Conservation (phyloP, 106 monocot genomes). For the Ottelia alismoides region DNA sequence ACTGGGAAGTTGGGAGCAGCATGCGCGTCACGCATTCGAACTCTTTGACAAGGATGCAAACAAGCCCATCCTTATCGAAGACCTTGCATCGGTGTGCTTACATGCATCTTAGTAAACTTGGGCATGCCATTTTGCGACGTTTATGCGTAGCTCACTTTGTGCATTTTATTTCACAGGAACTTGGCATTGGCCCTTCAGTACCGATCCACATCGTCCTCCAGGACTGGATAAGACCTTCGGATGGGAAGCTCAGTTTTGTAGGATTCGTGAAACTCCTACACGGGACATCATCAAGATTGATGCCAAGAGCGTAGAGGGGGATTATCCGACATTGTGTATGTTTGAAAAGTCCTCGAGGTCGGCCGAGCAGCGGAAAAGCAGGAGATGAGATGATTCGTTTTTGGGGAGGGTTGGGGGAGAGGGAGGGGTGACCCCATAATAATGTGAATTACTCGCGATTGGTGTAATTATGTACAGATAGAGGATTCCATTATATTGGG, state of each 20-base stretch:
- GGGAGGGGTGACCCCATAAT: no score
- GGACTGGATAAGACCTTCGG: conserved; percentile 91
- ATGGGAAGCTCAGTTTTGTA: conserved; percentile 95
- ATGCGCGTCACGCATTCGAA: conserved; percentile 76
- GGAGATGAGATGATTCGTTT: no score
- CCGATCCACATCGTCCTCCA: conserved; percentile 87
- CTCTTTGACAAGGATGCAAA: conserved; percentile 92
- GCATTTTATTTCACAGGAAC: conserved; percentile 33
- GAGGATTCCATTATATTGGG: no score
- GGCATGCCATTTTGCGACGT: neutral
- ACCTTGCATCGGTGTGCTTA: conserved; percentile 82
- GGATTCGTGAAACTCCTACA: conserved; percentile 92
- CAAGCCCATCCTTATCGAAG: conserved; percentile 85
- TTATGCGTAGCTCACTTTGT: neutral
- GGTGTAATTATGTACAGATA: no score
- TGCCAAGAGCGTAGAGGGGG: conserved; percentile 47
- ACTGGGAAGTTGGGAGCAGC: conserved; percentile 76
- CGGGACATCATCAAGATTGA: conserved; percentile 53
- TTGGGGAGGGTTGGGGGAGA: no score
- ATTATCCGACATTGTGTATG: no score
- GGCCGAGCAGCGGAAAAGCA: no score
- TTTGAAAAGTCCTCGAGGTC: no score
- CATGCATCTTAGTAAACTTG: neutral
- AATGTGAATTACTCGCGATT: no score
- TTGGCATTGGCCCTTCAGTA: conserved; percentile 78